phyloP scores from a whole-genome alignment of 495 filamentous ascomycete species.

The Podospora pseudocomata region DNA sequence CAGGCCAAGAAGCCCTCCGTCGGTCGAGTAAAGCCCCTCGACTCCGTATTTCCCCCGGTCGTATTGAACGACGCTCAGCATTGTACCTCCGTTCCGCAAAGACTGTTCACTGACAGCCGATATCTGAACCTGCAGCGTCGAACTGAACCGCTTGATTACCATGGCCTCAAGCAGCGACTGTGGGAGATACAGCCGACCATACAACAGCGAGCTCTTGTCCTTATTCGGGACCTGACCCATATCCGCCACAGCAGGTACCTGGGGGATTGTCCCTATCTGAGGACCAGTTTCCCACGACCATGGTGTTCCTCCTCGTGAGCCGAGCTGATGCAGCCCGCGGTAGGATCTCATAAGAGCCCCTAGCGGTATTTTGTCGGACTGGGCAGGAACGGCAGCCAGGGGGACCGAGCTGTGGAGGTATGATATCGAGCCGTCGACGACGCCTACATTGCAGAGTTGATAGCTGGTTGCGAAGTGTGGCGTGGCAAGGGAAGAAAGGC shows the following conservation, averaged over 20 bases:
- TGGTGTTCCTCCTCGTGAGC: slow-evolving; percentile 15
- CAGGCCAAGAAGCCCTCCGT: slow-evolving; percentile 82
- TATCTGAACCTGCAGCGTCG: slow-evolving; percentile 73
- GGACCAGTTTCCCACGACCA: slow-evolving; percentile 7
- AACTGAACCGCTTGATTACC: slow-evolving; percentile 75
- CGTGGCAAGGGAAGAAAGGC: slow-evolving; percentile 84
- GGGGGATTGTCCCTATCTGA: background rate
- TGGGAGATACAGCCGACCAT: slow-evolving; percentile 86
- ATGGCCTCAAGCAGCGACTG: slow-evolving; percentile 80
- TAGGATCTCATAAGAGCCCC: slow-evolving; percentile 47
- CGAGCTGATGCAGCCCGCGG: slow-evolving; percentile 40
- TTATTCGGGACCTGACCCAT: background rate
- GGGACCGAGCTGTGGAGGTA: slow-evolving; percentile 85
- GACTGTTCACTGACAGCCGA: slow-evolving; percentile 74
- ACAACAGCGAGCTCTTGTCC: slow-evolving; percentile 58
- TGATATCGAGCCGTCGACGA: slow-evolving; percentile 87
- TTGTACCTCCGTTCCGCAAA: slow-evolving; percentile 70
- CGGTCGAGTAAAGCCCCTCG: slow-evolving; percentile 89
- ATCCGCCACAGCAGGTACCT: background rate
- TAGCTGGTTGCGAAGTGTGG: slow-evolving; percentile 91
- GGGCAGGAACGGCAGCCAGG: slow-evolving; percentile 49
- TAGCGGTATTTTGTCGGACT: slow-evolving; percentile 46
- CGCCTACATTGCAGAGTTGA: slow-evolving; percentile 73
- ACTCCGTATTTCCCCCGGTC: slow-evolving; percentile 84
- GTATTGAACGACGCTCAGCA: slow-evolving; percentile 78